phyloP scores from a whole-genome alignment of 2,329 filamentous ascomycete genomes.

The Xylariales sp. region DNA sequence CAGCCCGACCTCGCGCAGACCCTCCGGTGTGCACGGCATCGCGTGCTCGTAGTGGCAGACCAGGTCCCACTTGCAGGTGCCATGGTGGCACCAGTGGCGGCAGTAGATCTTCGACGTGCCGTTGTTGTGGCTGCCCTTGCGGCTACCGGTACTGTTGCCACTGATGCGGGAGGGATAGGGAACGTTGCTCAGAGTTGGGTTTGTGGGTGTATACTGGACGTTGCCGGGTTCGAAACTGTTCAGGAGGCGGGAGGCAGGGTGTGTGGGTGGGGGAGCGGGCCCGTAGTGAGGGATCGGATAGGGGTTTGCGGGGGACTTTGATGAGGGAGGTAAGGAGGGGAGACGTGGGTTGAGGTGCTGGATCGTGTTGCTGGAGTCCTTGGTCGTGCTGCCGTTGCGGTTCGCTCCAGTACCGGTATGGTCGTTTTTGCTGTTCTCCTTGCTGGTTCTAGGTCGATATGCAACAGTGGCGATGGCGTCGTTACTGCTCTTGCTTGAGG shows the following conservation, averaged over 20 bases:
- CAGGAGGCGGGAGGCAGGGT: not conserved
- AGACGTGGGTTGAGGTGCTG: not conserved
- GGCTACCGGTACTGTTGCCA: not conserved
- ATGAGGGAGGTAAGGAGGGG: not conserved
- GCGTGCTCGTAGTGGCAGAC: constrained; percentile 40
- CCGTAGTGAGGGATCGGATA: not conserved
- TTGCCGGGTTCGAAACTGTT: not conserved
- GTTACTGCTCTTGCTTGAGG: no score
- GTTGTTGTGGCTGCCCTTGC: constrained; percentile 1
- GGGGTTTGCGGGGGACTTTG: not conserved
- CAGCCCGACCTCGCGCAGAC: constrained; percentile 38
- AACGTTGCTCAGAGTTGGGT: not conserved
- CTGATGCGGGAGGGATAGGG: no score
- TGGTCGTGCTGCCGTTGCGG: not conserved
- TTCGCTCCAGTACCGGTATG: no score
- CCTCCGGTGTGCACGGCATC: constrained; percentile 40
- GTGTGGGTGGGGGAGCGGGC: not conserved
- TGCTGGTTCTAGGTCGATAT: no score
- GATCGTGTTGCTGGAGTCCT: not conserved
- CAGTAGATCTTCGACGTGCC: constrained; percentile 27
- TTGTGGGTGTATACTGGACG: not conserved
- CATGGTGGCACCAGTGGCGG: constrained; percentile 44
- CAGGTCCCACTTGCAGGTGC: constrained; percentile 40
- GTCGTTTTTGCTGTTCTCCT: no score
- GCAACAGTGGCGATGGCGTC: no score